A percentile compares a stretch with the other conserved stretches of the same genome.
Conservation (phyloP, 2,329 filamentous ascomycete species). For the Cladosporium sp. region DNA sequence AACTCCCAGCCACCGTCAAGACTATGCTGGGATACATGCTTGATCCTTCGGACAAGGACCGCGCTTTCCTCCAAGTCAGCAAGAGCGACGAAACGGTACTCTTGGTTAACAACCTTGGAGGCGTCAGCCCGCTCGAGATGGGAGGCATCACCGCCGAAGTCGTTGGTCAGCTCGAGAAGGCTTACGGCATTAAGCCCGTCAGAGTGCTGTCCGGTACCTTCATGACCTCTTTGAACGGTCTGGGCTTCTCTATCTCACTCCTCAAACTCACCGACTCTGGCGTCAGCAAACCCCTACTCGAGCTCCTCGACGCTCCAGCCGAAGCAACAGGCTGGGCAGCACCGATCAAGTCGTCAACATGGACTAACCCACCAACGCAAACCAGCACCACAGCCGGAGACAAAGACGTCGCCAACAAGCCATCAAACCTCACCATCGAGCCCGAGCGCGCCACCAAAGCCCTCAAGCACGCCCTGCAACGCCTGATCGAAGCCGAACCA, state of each 20-base stretch:
- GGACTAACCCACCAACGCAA: constrained; percentile 43
- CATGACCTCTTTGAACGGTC: constrained; percentile 67
- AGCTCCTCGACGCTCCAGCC: constrained; percentile 62
- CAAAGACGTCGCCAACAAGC: constrained; percentile 40
- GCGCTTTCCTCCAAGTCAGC: constrained; percentile 63
- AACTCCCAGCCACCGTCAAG: constrained; percentile 42
- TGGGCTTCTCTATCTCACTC: constrained; percentile 66
- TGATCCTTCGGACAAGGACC: constrained; percentile 59
- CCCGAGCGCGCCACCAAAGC: constrained; percentile 46
- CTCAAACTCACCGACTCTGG: constrained; percentile 60
- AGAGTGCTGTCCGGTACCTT: constrained; percentile 62
- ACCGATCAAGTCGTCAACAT: constrained; percentile 54
- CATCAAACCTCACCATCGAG: constrained; percentile 54
- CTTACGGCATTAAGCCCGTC: constrained; percentile 57
- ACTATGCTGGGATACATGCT: constrained; percentile 63
- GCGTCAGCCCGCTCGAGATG: constrained; percentile 66
- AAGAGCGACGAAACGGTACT: constrained; percentile 60
- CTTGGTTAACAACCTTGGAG: constrained; percentile 70
- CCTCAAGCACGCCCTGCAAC: constrained; percentile 53
- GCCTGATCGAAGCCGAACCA: constrained; percentile 60
- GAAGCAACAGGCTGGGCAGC: constrained; percentile 65
- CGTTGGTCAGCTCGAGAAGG: constrained; percentile 53
- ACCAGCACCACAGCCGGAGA: constrained; percentile 34
- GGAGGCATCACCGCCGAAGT: constrained; percentile 68
- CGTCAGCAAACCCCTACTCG: constrained; percentile 57